Evolutionary conservation across 352 stramenopile species (phyloP), one percentile per base, ranked within the genome.

Genomic region (Phytopythium delawarense): DNA sequence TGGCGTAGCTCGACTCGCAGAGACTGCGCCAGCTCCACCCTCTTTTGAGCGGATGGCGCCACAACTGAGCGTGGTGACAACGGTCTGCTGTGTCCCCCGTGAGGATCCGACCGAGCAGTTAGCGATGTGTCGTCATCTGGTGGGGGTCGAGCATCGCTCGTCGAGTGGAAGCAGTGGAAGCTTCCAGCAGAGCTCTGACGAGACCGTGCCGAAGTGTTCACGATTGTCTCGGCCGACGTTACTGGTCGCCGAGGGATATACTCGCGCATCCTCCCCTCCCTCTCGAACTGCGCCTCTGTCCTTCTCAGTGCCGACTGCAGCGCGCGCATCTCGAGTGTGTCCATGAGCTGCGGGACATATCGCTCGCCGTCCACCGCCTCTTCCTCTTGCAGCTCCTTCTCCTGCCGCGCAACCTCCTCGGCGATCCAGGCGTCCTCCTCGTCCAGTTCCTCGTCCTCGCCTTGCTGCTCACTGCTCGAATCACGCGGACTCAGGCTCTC

Each of bases 321-420:
- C 39, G 63, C 39, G 5, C 70, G 65, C 59, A 89, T 85, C 45
- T 76, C 77, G 16, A 67, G 57, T 7, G 64, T 75, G 58, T 90
- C 76, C 81, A 90, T 89, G 45, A 88, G 58, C 57, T 83, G 74
- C 16, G 77, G 67, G 5, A 61, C 72, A 57, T 88, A 89, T 15
- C 40, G 57, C 2, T 73, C 64, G 23, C 63, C 59, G 12, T 76
- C 53, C 2, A 44, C 18, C 7, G 57, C 52, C 11, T 34, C 30
- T 9, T 59, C 57, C n/a, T 69, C 59, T 48, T 25, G 37, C 16
- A 67, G 52, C 49, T 45, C 20, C 7, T 45, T 23, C 21, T 48
- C 20, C 15, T 63, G 44, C 46, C 61, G 51, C 21, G 49, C 54
- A n/a, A 60, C 40, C 54, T 60, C 54, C 25, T 60, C 54, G 39